These are phyloP conservation scores for Polygonum aviculare DNA, from an alignment of 148 eudicot species.

Conservation along the genomic window DNA sequence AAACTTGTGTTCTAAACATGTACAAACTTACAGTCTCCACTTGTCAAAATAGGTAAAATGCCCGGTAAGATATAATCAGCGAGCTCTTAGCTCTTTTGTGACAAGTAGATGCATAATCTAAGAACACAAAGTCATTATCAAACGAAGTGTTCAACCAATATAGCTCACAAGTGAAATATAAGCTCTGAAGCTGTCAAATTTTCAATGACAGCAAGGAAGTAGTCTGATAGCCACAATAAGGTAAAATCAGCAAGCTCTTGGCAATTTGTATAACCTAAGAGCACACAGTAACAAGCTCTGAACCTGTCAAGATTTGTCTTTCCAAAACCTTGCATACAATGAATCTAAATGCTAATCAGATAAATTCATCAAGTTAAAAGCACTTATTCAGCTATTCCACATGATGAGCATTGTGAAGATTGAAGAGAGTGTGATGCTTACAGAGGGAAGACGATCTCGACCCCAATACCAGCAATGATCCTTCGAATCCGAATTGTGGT, in stretches of 20 bases:
- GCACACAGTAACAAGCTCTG: no score
- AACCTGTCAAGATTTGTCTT: background rate
- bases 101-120: background rate
- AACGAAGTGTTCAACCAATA: background rate
- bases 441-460: conserved; percentile 95
- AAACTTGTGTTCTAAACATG: background rate
- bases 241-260: no score
- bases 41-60: background rate
- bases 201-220: no score
- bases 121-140: background rate
- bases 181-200: background rate
- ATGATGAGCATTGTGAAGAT: background rate
- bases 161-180: background rate
- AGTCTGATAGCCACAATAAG: no score
- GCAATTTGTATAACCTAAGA: no score
- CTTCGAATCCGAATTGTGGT: conserved; percentile 82
- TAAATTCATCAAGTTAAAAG: no score
- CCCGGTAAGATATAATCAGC: background rate
- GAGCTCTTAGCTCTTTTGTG: background rate
- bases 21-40: background rate
- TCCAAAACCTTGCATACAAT: background rate
- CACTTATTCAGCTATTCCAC: no score
- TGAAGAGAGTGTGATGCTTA: conserved; percentile 28
- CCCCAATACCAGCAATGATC: conserved; percentile 84
- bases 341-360: background rate